Base-by-base conservation (phyloP, 2,329 filamentous ascomycete species). In the Colletotrichum tanaceti region DNA sequence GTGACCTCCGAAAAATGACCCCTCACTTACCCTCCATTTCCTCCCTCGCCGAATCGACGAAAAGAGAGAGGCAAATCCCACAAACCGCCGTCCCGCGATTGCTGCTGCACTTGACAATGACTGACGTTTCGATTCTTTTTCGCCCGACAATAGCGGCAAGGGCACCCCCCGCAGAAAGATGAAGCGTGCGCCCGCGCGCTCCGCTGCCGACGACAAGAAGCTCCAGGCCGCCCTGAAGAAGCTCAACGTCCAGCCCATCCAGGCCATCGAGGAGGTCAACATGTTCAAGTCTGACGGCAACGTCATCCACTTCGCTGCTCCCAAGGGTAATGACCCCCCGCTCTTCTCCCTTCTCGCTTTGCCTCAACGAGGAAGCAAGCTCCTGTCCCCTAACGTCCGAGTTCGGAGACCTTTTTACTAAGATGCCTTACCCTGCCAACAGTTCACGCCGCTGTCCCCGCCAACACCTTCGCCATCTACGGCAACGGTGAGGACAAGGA, bases 211-310 rank as follows among this genome's bases (percentile, higher is more conserved):
- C 82, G 96, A 99, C 91, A 98, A 98, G 93, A 99, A 99, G 90
- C 93, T 99, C 73, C 96, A 99, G 87, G 90, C 91, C 72, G 87
- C 93, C 72, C 89, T 99, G 75, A 99, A 99, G 93, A 99, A 99
- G 92, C 90, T 99, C 83, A 98, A 98, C 85, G 95, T 97, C 70
- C 96, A 99, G 90, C 96, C 96, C 78, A 98, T 99, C 85, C 94
- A 97, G 87, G 93, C 93, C 74, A 99, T 99, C 78, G 96, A 99
- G 90, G 96, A 99, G 88, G 96, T 99, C 83, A 99, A 99, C 91
- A 99, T 99, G 96, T 99, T 99, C 91, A 99, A 99, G 92, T 92
- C 93, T 81, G 96, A 99, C 82, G 96, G 96, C 83, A 99, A 99
- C 84, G 96, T 99, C 83, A 98, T 99, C 80, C 96, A 99, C 90